Conservation (phyloP, 306 rosid species). For the Cucumis melo region DNA sequence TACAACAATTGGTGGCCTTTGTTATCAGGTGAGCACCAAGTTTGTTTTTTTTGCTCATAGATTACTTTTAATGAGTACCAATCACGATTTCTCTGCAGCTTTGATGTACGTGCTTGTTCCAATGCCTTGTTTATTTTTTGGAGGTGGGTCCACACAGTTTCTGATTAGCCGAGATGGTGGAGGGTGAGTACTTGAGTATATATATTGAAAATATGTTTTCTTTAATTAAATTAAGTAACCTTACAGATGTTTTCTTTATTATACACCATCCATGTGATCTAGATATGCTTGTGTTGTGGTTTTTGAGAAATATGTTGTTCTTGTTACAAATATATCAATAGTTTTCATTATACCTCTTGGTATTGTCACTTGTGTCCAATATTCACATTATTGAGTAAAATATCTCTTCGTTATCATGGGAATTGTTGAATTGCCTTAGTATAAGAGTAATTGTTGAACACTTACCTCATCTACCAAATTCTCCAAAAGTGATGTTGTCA, state of each 20-base stretch:
- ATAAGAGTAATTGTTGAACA: neutral
- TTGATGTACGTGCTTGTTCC: slow-evolving; percentile 85
- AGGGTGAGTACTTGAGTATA: slow-evolving; percentile 28
- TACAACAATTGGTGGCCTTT: slow-evolving; percentile 98
- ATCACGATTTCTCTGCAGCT: slow-evolving; percentile 43
- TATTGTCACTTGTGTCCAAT: neutral
- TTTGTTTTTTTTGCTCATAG: neutral
- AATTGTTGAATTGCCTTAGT: neutral
- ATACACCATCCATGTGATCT: neutral
- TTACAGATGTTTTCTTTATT: neutral
- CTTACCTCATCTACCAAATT: neutral
- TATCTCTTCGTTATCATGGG: neutral
- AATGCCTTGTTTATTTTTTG: slow-evolving; percentile 97
- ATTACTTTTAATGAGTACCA: slow-evolving; percentile 6
- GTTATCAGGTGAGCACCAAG: slow-evolving; percentile 57
- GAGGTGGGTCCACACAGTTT: slow-evolving; percentile 82
- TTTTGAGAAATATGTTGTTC: neutral
- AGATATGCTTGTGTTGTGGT: neutral
- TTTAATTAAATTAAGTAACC: neutral
- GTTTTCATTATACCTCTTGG: neutral
- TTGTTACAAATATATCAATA: neutral
- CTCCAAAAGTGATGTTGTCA: neutral
- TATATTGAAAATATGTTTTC: neutral
- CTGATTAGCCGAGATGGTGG: slow-evolving; percentile 60
- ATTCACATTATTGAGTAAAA: neutral